Evolutionary conservation across 768 basidiomycete genomes (phyloP).

Genomic region (Podaxis mareebaensis): DNA sequence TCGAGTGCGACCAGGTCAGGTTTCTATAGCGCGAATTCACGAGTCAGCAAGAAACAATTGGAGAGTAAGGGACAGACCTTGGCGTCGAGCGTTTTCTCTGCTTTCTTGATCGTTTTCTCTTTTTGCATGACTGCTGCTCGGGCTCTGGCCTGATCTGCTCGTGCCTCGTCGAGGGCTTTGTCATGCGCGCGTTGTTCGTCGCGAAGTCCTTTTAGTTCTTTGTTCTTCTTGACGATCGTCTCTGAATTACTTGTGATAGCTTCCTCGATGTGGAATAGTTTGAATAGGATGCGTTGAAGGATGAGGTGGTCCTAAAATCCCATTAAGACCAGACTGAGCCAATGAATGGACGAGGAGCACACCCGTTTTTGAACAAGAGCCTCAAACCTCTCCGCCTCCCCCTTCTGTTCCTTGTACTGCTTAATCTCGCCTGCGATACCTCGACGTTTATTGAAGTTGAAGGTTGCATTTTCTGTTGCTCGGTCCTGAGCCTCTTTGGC

Average conservation of each 20-base stretch:
- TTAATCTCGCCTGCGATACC: constrained; percentile 95
- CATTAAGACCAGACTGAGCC: not conserved
- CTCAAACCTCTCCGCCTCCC: constrained; percentile 88
- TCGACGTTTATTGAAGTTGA: constrained; percentile 92
- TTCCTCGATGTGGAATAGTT: constrained; percentile 86
- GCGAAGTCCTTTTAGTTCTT: constrained; percentile 65
- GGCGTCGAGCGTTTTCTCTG: constrained; percentile 84
- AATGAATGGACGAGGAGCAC: constrained; percentile 23
- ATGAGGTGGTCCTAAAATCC: constrained; percentile 72
- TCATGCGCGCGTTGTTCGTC: constrained; percentile 73
- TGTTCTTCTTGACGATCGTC: constrained; percentile 73
- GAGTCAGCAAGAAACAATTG: not conserved
- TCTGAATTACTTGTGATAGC: constrained; percentile 72
- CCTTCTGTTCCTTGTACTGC: constrained; percentile 96
- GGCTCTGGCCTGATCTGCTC: constrained; percentile 79
- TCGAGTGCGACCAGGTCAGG: constrained; percentile 84
- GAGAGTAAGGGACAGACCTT: constrained; percentile 51
- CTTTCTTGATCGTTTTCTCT: constrained; percentile 87
- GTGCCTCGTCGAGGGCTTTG: constrained; percentile 67
- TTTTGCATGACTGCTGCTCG: constrained; percentile 75
- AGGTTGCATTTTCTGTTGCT: constrained; percentile 92
- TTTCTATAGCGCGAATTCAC: constrained; percentile 47
- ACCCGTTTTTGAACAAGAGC: constrained; percentile 73
- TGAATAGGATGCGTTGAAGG: constrained; percentile 81
- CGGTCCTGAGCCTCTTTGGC: constrained; percentile 86